A percentile compares a stretch with the other conserved stretches of the same genome.
phyloP scores from a whole-genome alignment of 371 early-diverging fungal genomes.

The Dichotomocladium elegans region DNA sequence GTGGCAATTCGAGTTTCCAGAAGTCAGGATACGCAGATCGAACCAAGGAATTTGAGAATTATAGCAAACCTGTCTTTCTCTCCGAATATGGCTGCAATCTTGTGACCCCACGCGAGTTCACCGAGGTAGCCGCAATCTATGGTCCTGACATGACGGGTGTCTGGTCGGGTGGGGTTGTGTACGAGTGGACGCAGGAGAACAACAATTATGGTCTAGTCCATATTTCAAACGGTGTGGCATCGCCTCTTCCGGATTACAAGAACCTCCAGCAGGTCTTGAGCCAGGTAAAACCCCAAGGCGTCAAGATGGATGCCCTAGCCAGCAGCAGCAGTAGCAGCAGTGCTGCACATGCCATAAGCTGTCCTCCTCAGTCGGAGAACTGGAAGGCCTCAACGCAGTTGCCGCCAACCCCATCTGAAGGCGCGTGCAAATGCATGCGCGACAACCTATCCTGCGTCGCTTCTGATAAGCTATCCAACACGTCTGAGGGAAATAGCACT shows the following conservation, averaged over 20 bases:
- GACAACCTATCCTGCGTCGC: slow-evolving; percentile 59
- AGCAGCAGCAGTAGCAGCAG: no score
- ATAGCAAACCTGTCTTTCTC: slow-evolving; percentile 60
- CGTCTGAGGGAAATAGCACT: slow-evolving; percentile 10
- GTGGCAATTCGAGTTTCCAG: slow-evolving; percentile 50
- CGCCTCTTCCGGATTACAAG: slow-evolving; percentile 42
- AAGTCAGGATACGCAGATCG: slow-evolving; percentile 60
- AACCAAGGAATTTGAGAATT: slow-evolving; percentile 47
- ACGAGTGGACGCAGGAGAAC: slow-evolving; percentile 77
- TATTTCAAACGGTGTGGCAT: slow-evolving; percentile 35
- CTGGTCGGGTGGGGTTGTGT: slow-evolving; percentile 78
- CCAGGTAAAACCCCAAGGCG: slow-evolving; percentile 39
- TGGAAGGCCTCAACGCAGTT: slow-evolving; percentile 61
- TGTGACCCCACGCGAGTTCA: slow-evolving; percentile 50
- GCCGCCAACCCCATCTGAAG: slow-evolving; percentile 69
- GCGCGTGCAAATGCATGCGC: slow-evolving; percentile 68
- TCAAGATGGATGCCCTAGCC: slow-evolving; percentile 45
- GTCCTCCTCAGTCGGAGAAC: slow-evolving; percentile 47
- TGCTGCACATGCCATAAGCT: slow-evolving; percentile 30
- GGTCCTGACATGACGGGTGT: slow-evolving; percentile 62
- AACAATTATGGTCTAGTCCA: slow-evolving; percentile 78
- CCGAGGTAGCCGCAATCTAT: slow-evolving; percentile 62
- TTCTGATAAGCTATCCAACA: slow-evolving; percentile 36
- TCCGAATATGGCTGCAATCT: slow-evolving; percentile 67
- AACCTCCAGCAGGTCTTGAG: slow-evolving; percentile 40